phyloP scores from a whole-genome alignment of 2,329 filamentous ascomycete species.

The Sphaerulina populicola region DNA sequence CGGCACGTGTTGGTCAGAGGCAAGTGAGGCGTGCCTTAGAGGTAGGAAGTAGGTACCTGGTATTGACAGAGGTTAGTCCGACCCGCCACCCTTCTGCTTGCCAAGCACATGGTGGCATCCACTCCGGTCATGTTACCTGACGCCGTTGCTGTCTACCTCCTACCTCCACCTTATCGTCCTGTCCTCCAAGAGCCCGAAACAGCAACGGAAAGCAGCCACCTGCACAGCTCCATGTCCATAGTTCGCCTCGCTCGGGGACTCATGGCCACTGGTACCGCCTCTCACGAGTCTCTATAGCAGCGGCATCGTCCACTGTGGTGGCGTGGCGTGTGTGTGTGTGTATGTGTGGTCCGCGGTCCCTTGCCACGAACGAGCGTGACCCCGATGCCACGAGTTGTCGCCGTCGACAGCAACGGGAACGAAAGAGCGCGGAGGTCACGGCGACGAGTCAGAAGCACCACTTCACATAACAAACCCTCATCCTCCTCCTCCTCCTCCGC shows the following conservation, averaged over 20 bases:
- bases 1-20: no score
- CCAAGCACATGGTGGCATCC: no score
- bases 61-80: no score
- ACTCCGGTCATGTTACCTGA: no score
- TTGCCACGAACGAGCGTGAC: background rate
- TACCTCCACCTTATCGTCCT: background rate
- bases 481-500: no score
- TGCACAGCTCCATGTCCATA: background rate
- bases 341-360: background rate
- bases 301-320: background rate
- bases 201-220: background rate
- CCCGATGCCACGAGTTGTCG: background rate
- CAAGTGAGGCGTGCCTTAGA: no score
- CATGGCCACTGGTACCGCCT: background rate
- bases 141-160: no score
- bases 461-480: background rate
- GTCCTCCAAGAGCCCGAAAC: background rate
- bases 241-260: background rate
- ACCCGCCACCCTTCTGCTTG: no score
- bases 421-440: slow-evolving; percentile 1
- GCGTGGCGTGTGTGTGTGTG: background rate
- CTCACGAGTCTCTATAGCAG: background rate
- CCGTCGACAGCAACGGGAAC: background rate
- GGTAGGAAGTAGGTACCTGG: no score
- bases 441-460: background rate